A percentile compares a stretch with the other conserved stretches of the same genome.
phyloP scores from a whole-genome alignment of 108 stramenopile genomes.

The Asterionellopsis glacialis region DNA sequence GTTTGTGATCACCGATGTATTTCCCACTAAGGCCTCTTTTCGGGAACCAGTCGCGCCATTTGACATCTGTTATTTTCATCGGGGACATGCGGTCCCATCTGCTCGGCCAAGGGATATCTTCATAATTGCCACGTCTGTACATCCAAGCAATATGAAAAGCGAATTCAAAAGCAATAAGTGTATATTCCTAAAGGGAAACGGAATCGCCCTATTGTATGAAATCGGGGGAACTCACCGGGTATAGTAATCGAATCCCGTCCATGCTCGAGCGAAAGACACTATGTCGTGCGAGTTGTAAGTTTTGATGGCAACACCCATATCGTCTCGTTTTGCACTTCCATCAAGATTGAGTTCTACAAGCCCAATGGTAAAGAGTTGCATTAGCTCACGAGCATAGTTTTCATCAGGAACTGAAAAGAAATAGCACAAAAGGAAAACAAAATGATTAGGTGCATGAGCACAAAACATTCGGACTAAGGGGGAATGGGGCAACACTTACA shows the following conservation, averaged over 20 bases:
- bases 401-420: not conserved
- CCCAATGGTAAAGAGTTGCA: slow-evolving; percentile 40
- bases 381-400: slow-evolving; percentile 27
- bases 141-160: not conserved
- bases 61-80: slow-evolving; percentile 8
- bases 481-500: too few relatives aligned
- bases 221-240: not conserved
- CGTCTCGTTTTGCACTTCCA: slow-evolving; percentile 25
- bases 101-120: slow-evolving; percentile 13
- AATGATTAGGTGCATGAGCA: too few relatives aligned
- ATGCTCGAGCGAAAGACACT: slow-evolving; percentile 13
- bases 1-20: slow-evolving; percentile 34
- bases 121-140: slow-evolving; percentile 22
- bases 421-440: too few relatives aligned
- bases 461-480: too few relatives aligned
- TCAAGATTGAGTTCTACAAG: slow-evolving; percentile 24
- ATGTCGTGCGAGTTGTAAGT: slow-evolving; percentile 32
- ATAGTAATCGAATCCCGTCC: not conserved
- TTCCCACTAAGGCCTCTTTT: slow-evolving; percentile 23
- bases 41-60: slow-evolving; percentile 48
- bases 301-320: slow-evolving; percentile 6
- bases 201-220: too few relatives aligned
- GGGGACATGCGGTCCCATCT: slow-evolving; percentile 55
- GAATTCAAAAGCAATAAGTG: too few relatives aligned
- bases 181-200: too few relatives aligned